Percentiles rank a stretch among this genome's conserved stretches.
These are phyloP conservation scores for Smittium mucronatum DNA, from an alignment of 371 early-diverging fungal species.

Conservation along the genomic window DNA sequence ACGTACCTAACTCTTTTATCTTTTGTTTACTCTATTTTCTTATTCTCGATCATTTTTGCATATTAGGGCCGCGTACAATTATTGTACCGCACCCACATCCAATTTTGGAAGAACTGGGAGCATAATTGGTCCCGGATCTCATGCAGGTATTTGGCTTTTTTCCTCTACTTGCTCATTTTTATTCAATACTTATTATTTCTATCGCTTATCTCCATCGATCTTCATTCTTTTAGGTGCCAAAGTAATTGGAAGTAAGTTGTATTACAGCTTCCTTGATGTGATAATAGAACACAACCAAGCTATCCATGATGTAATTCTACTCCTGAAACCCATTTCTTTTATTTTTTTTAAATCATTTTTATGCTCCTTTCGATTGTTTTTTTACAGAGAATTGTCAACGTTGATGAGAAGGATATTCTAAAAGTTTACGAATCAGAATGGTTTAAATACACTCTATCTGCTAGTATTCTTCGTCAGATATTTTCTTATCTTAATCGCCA, in stretches of 20 bases:
- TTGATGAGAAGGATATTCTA: conserved; percentile 67
- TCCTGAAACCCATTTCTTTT: no score
- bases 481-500: conserved; percentile 91
- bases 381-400: conserved; percentile 41
- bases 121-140: background rate
- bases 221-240: background rate
- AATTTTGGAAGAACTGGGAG: background rate
- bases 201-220: no score
- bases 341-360: background rate
- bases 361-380: background rate
- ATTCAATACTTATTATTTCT: no score
- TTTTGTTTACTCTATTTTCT: no score
- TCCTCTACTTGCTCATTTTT: no score
- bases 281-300: background rate
- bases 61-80: conserved; percentile 9
- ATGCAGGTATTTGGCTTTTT: background rate
- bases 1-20: no score
- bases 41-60: no score
- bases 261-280: background rate
- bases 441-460: conserved; percentile 72
- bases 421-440: conserved; percentile 79
- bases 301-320: background rate
- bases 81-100: conserved; percentile 6
- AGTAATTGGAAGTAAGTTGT: background rate
- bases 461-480: conserved; percentile 73